Base-by-base conservation (phyloP, 306 rosid species). In the Abrus precatorius region DNA sequence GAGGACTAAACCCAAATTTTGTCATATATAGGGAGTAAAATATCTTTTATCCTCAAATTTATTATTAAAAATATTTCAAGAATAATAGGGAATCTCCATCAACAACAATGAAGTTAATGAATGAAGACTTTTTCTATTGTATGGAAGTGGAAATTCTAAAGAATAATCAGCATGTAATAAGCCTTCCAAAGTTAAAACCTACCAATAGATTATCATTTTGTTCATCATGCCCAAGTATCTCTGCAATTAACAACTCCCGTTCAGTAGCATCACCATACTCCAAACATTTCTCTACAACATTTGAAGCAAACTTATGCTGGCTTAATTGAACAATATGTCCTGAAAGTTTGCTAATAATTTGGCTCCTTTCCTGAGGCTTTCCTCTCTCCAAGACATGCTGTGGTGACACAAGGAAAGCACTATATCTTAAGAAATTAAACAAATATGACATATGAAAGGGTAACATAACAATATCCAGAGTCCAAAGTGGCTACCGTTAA, bases 271-370 rank as follows among this genome's bases (percentile, higher is more conserved):
- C 88, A 70, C 96, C 94, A 89, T 85, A 82, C 86, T 88, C 92
- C 87, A 93, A 82, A 84, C 97, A 91, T 79, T 93, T 91, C 76
- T 93, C 97, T 47, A 93, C 79, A 49, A 93, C 97, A 83, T 93
- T 91, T 45, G 97, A 93, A 60, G 96, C 97, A 53, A 85, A 92
- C 76, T 92, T 92, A 85, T 90, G 97, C 86, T 82, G 90, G 75
- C 97, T 92, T 88, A 90, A 62, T 78, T 84, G 84, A 45, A 92
- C 92, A 88, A 92, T 57, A 62, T 68, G 85, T 60, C 92, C 90
- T 13, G 72, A 32, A 80, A 92, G 76, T 83, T 86, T 88, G 77
- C 78, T 82, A 57, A 92, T 88, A 30, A 92, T 92, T 84, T 87
- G 86, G 61, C 89, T 84, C 78, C 94, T 86, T 82, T 90, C 91